Evolutionary conservation across 164 flowering plant species (phyloP), one percentile per base, ranked within the genome.

Genomic region (Protea cynaroides): DNA sequence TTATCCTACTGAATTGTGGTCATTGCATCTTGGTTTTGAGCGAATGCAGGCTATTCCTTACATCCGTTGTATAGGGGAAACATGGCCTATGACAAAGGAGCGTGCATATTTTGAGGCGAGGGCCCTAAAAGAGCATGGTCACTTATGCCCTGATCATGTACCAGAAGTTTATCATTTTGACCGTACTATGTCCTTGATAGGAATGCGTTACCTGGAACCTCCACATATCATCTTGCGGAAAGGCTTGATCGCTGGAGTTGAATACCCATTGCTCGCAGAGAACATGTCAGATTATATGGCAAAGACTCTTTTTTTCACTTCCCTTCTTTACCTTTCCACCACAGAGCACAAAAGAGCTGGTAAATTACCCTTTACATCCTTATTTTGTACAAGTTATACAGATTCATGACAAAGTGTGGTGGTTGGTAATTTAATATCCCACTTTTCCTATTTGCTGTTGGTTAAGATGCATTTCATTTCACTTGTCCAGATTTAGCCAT

Each of bases 121-220:
- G 61, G 74, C 93, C 5, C 69, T 94, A 54, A 80, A 72, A 73
- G 82, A 86, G 76, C 92, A 91, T 59, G 85, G 89, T 17, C 75
- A 72, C 43, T 72, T 83, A 63, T 86, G 92, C 62, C 89, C 92
- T 29, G 82, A 80, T 51, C 95, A 86, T 84, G 99, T 87, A 66
- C 99, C 99, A 6, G 93, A 84, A 78, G 92, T 94, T 29, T 94
- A 91, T 74, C 96, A 94, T 72, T 88, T 86, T 76, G 99, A 94
- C 72, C 86, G 87, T 25, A 65, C 70, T 14, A 86, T 91, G 99
- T 83, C 92, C 64, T 68, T 94, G 84, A 91, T 88, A 69, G 96
- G 84, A 21, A 94, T 94, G 97, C 84, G 92, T 1, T 94, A 94
- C 75, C 66, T 94, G 77, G 94, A 85, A 81, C 97, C 96, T 61